A percentile compares a stretch with the other conserved stretches of the same genome.
Evolutionary conservation across 305 asterid species (phyloP).

Genomic region (Fraxinus dipetala): DNA sequence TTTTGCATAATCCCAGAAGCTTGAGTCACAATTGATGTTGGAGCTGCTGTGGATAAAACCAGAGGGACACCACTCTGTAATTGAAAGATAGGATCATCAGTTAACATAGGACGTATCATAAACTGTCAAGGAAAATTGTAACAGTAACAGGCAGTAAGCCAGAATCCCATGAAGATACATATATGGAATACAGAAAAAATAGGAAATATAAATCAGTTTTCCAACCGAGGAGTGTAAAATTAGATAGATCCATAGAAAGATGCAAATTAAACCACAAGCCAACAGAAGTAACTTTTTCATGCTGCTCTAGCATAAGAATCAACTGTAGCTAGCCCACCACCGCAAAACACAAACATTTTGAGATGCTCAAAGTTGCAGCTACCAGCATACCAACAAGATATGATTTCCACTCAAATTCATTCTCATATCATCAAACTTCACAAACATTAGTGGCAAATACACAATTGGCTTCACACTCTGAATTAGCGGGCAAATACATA

Average conservation of each 20-base stretch:
- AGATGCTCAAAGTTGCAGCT: background rate
- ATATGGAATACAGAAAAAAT: background rate
- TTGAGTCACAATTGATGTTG: slow-evolving; percentile 67
- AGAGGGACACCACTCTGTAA: slow-evolving; percentile 70
- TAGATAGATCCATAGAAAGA: background rate
- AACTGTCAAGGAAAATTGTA: slow-evolving; percentile 5
- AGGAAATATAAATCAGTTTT: background rate
- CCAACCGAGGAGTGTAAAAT: background rate
- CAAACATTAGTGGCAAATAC: background rate
- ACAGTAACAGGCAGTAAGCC: background rate
- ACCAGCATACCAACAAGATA: background rate
- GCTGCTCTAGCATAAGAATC: background rate
- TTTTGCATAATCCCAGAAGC: slow-evolving; percentile 76
- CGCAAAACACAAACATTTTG: background rate
- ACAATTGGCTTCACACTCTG: background rate
- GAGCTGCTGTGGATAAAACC: slow-evolving; percentile 64
- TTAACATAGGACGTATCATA: slow-evolving; percentile 6
- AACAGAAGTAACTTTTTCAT: background rate
- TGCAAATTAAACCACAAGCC: background rate
- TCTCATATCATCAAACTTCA: background rate
- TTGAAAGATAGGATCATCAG: slow-evolving; percentile 29
- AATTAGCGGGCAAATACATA: background rate
- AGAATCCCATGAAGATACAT: slow-evolving; percentile 4
- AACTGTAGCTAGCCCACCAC: background rate
- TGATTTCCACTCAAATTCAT: background rate